phyloP scores from a whole-genome alignment of 192 early-diverging fungal genomes.

The Podila minutissima region DNA sequence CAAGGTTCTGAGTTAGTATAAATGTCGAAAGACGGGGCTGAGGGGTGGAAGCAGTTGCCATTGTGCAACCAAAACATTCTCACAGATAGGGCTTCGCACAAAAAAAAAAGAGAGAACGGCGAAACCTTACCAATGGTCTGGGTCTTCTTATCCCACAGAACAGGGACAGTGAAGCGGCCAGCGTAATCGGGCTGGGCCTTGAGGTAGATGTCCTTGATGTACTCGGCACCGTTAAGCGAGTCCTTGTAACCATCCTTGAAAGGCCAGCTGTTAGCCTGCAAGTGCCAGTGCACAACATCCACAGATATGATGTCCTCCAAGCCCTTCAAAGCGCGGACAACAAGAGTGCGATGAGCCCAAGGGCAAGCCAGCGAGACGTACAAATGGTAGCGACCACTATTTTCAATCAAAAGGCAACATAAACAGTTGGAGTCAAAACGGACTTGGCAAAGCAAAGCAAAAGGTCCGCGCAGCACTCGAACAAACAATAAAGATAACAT shows the following conservation, averaged over 20 bases:
- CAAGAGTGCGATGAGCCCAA: conserved; percentile 85
- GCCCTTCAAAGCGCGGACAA: conserved; percentile 92
- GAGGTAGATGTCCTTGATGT: conserved; percentile 90
- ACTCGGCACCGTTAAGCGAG: conserved; percentile 76
- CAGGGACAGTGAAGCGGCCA: conserved; percentile 91
- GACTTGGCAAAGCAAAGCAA: background rate
- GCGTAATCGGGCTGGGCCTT: conserved; percentile 85
- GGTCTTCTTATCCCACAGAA: conserved; percentile 96
- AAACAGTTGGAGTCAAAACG: background rate
- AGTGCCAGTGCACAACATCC: conserved; percentile 86
- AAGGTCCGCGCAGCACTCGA: background rate
- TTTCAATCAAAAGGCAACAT: background rate
- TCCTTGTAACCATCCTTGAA: conserved; percentile 81
- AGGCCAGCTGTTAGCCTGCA: conserved; percentile 86
- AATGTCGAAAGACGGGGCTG: background rate
- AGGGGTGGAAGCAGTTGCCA: too few species aligned
- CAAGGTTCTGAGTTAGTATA: background rate
- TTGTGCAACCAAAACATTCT: conserved; percentile 9
- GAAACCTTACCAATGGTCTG: conserved; percentile 76
- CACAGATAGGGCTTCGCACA: background rate
- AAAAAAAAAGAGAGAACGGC: background rate
- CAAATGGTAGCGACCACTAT: conserved; percentile 43
- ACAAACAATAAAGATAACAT: background rate
- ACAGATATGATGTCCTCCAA: conserved; percentile 85
- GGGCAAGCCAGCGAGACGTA: conserved; percentile 42